Base-by-base conservation (phyloP, 1,139 yeast genomes). In the Spathaspora jeffriesii region DNA sequence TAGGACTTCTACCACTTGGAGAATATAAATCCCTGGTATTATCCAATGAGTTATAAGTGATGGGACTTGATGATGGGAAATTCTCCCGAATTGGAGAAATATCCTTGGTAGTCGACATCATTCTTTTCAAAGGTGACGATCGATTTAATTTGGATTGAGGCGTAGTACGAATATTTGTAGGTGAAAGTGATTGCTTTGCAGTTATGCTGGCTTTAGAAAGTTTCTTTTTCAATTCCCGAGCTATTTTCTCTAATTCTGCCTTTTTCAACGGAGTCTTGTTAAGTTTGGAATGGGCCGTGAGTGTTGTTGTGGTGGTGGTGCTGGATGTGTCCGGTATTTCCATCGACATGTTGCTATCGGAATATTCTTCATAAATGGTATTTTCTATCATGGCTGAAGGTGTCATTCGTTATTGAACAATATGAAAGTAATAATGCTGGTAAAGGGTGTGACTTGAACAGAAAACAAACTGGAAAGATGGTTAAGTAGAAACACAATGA, bases 241-340 rank as follows among this genome's bases (percentile, higher is more conserved):
- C 80, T 36, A 75, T 75, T 50, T 71, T 67, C 53, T 75, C 80
- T 48, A 75, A 62, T 50, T 75, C 80, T 49, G 74, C 79, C 56
- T 73, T 74, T 51, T 68, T 68, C 54, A 75, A 64, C 10, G 76
- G 72, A 4, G 76, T 69, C 52, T 70, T 34, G 38, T 34, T 70
- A 13, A 46, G 43, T 36, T 51, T 49, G 13, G 36, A 20, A 25
- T 22, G 28, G n/a, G 27, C 9, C 4, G 41, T 38, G 30, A 25
- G 30, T 2, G 41, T 34, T n/a, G 44, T 23, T 8, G 40, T 31
- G 13, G 39, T 18, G 31, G 39, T 22, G 4, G 25, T 31, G 2
- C 5, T 34, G 14, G 40, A 36, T 14, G 34, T 22, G 36, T 5
- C 30, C 18, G 44, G 32, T 27, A 36, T 42, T 17, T 43, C 37